A percentile compares a stretch with the other conserved stretches of the same genome.
Evolutionary conservation across 805 yeast species (phyloP).

Genomic region (Komagataella phaffii): DNA sequence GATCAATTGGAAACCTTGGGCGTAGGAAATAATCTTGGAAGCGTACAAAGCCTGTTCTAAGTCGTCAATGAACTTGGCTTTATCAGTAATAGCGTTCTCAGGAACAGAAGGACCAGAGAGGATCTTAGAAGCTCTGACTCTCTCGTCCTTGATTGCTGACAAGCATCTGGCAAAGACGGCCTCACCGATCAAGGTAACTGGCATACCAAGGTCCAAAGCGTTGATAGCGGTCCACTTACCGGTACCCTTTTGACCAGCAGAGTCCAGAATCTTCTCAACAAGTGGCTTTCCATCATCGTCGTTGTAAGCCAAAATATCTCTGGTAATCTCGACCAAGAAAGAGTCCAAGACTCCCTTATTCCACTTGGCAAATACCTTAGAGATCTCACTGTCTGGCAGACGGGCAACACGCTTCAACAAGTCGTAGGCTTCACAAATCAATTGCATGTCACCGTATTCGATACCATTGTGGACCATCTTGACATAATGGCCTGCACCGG

Average conservation of each 20-base stretch:
- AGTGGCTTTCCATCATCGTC: constrained; percentile 87
- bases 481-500: constrained; percentile 97
- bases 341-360: constrained; percentile 97
- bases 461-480: constrained; percentile 99
- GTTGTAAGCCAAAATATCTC: constrained; percentile 82
- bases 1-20: constrained; percentile 99
- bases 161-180: constrained; percentile 96
- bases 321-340: constrained; percentile 91
- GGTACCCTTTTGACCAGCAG: constrained; percentile 99
- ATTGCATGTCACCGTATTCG: constrained; percentile 99
- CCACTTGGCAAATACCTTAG: constrained; percentile 86
- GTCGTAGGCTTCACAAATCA: constrained; percentile 96
- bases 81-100: constrained; percentile 57
- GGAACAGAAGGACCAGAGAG: constrained; percentile 70
- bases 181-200: constrained; percentile 96
- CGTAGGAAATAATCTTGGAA: constrained; percentile 94
- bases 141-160: constrained; percentile 85
- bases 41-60: constrained; percentile 98
- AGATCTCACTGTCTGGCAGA: constrained; percentile 81
- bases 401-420: constrained; percentile 90
- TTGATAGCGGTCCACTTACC: constrained; percentile 99
- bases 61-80: constrained; percentile 74
- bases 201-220: constrained; percentile 96
- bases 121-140: constrained; percentile 70
- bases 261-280: constrained; percentile 91